These are phyloP conservation scores for Rhododendron ovatum DNA, from an alignment of 148 eudicot genomes.

Conservation along the genomic window DNA sequence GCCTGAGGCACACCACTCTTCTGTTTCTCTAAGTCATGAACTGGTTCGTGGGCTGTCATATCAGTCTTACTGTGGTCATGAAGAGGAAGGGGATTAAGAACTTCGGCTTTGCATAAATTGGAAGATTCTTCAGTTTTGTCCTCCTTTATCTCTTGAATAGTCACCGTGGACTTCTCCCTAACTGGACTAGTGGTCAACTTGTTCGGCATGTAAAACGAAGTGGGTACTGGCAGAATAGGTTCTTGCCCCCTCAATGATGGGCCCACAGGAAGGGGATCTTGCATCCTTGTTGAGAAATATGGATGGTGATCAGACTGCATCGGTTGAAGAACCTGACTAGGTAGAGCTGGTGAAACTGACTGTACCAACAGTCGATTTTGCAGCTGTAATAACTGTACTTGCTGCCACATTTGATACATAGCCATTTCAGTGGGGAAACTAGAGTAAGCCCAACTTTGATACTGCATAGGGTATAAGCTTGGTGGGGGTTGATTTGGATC, in stretches of 20 bases:
- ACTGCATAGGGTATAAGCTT: conserved; percentile 12
- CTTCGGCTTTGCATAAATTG: conserved; percentile 14
- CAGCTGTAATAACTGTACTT: conserved; percentile 36
- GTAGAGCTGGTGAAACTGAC: conserved; percentile 29
- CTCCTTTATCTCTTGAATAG: conserved; percentile 34
- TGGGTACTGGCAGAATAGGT: neutral
- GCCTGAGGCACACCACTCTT: conserved; percentile 6
- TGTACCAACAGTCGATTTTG: conserved; percentile 36
- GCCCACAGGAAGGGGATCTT: conserved; percentile 3
- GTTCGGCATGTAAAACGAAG: conserved; percentile 27
- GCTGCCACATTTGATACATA: conserved; percentile 46
- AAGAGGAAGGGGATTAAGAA: neutral
- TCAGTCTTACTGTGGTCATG: conserved; percentile 12
- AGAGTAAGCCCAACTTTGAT: conserved; percentile 31
- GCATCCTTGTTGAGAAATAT: conserved; percentile 17
- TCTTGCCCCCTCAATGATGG: conserved; percentile 8
- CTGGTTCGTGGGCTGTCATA: conserved; percentile 14
- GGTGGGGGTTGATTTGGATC: conserved; percentile 13
- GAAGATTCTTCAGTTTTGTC: conserved; percentile 25
- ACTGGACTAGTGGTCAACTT: conserved; percentile 15
- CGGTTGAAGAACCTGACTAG: conserved; percentile 27
- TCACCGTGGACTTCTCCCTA: conserved; percentile 29
- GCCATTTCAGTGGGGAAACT: conserved; percentile 35
- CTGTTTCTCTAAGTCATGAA: conserved; percentile 13
- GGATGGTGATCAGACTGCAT: conserved; percentile 28